Evolutionary conservation across 306 rosid species (phyloP), one percentile per base, ranked within the genome.

Genomic region (Ormosia emarginata): DNA sequence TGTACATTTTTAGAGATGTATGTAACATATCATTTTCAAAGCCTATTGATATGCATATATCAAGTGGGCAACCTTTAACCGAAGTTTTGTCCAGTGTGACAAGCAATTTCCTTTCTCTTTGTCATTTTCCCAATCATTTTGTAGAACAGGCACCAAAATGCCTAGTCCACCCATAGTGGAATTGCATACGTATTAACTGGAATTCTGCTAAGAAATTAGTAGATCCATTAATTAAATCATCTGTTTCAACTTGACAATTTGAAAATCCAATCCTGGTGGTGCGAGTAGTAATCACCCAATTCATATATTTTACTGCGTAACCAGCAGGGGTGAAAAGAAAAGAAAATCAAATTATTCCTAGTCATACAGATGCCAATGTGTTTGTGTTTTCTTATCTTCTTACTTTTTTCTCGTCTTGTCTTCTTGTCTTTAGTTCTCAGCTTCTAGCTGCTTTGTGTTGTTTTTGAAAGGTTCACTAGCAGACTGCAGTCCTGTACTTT

Each of bases 41-140:
- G 15, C 52, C 41, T 29, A 69, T 7, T 75, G 68, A 39, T 40
- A 63, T 66, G 3, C 3, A 29, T 17, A 39, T 62, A 14, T 46
- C 33, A 81, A 71, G 64, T 78, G 66, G 79, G 56, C 8, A 77
- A 29, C 63, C 34, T 77, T 82, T 83, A 82, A 12, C 41, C 79
- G 70, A 71, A 33, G 64, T 53, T 63, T 73, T 72, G 57, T 44
- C 67, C 41, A 2, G 29, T 36, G 66, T 73, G 72, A 11, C 55
- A 8, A 34, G n/a, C 66, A 36, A 4, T 13, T 53, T n/a, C 40
- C n/a, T 73, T 30, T 83, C 13, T 40, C 77, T 49, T 72, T 24
- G 24, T 72, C 33, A 10, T 30, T 46, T 72, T 52, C 33, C 71
- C 72, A 84, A 79, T 79, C 47, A 79, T 79, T 72, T 64, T 55